Evolutionary conservation across 2,329 filamentous ascomycete genomes (phyloP), one percentile per base, ranked within the genome.

Genomic region (Sporothrix pseudoabietina): DNA sequence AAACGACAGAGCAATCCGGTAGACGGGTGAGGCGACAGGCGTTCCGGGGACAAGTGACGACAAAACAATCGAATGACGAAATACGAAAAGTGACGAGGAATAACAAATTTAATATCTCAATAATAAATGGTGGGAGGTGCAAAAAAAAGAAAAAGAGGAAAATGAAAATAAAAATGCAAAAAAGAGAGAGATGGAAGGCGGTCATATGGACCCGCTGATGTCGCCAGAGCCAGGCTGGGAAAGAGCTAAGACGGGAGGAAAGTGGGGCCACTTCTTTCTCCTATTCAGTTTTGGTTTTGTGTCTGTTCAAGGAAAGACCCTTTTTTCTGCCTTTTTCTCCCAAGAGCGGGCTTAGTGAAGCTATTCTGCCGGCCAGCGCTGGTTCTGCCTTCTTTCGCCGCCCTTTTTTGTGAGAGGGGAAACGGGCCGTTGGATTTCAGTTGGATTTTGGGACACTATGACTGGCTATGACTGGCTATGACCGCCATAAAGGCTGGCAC

Each of bases 231-330:
- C 65, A 30, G 47, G 35, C 69, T 59, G 69, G 69, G 49, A 41
- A 69, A 44, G 65, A 39, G 44, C 71, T 73, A 73, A 54, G 66
- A 73, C 65, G 66, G 66, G 66, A 54, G 12, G 19, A 69, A 52
- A 70, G 71, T 73, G 71, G 71, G 65, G 32, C 70, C 57, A 57
- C 47, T 54, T 59, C 26, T 41, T 65, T 57, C 5, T 6, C 26
- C 32, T 32, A 30, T 14, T n/a, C 3, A 9, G 65, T 19, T 35
- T 19, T 30, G 54, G 35, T 47, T 39, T 71, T 63, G 16, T 44
- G 16, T 14, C 26, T 41, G 26, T 65, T 44, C 35, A 9, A n/a
- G 22, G 52, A 41, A 32, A 41, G 16, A n/a, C 39, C 26, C 39
- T 59, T 68, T 59, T 44, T 72, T 35, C 35, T 35, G 35, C 35